Percentiles rank a stretch among this genome's conserved stretches.
Conservation (phyloP, 768 basidiomycete species). For the Leccinum barrowsii region DNA sequence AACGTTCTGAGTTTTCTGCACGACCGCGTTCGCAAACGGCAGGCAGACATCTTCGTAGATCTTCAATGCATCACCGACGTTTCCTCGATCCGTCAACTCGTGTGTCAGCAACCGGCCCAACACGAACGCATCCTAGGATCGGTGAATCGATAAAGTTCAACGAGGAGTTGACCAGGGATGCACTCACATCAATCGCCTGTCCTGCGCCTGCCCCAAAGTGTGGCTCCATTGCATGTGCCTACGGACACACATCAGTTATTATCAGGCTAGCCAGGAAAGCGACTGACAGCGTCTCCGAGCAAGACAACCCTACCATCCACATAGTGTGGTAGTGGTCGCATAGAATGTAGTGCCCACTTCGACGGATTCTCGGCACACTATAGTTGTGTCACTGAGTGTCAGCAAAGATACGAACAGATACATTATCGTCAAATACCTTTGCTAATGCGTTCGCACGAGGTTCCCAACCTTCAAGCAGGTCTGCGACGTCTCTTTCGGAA, state of each 20-base stretch:
- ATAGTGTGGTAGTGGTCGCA: too few relatives aligned
- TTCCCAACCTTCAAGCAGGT: constrained; percentile 29
- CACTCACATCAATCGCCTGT: constrained; percentile 32
- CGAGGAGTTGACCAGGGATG: neutral
- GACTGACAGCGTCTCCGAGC: too few relatives aligned
- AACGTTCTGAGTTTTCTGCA: constrained; percentile 12
- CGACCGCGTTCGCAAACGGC: constrained; percentile 27
- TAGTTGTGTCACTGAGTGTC: neutral
- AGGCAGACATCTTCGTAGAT: constrained; percentile 32
- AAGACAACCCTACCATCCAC: too few relatives aligned
- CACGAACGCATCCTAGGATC: constrained; percentile 28
- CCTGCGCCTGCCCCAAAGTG: too few relatives aligned
- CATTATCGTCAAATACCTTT: constrained; percentile 3
- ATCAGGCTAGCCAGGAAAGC: too few relatives aligned
- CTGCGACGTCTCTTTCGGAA: constrained; percentile 30
- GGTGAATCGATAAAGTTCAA: neutral
- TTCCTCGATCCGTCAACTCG: constrained; percentile 16
- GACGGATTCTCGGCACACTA: constrained; percentile 36
- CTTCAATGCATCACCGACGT: constrained; percentile 26
- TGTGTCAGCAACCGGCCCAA: constrained; percentile 29
- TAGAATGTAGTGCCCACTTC: constrained; percentile 42
- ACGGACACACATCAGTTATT: too few relatives aligned
- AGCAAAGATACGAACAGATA: neutral
- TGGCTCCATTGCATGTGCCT: too few relatives aligned
- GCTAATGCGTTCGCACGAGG: constrained; percentile 4